phyloP scores from a whole-genome alignment of 768 basidiomycete genomes.

The Pleurotus djamor region DNA sequence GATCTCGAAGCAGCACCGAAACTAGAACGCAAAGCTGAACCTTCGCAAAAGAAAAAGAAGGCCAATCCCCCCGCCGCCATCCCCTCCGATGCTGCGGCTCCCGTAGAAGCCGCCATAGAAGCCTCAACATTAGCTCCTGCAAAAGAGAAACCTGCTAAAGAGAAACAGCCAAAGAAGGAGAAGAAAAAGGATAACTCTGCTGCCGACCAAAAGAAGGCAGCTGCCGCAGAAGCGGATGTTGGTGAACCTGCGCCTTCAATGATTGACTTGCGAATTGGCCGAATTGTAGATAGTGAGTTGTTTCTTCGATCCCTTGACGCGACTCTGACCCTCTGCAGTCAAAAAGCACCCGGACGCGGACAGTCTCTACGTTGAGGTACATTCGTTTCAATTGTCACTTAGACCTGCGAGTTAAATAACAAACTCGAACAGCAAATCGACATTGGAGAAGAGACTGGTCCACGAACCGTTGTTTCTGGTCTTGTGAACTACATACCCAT shows the following conservation, averaged over 20 bases:
- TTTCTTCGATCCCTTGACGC: background rate
- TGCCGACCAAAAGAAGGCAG: constrained; percentile 36
- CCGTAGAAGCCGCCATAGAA: constrained; percentile 9
- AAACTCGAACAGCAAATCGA: constrained; percentile 75
- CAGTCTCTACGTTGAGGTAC: constrained; percentile 90
- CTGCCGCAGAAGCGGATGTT: constrained; percentile 55
- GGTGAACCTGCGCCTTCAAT: constrained; percentile 92
- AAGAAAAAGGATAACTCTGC: constrained; percentile 50
- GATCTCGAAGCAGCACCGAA: constrained; percentile 77
- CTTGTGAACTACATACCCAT: constrained; percentile 96
- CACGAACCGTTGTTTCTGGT: constrained; percentile 95
- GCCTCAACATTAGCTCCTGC: constrained; percentile 4
- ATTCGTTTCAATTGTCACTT: constrained; percentile 11
- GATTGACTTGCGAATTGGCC: constrained; percentile 95
- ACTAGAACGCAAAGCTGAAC: constrained; percentile 67
- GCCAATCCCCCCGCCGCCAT: constrained; percentile 19
- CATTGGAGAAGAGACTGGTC: constrained; percentile 91
- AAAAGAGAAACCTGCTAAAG: constrained; percentile 16
- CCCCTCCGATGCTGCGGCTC: constrained; percentile 24
- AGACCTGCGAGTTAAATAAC: background rate
- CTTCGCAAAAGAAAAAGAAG: constrained; percentile 69
- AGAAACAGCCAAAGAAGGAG: constrained; percentile 45
- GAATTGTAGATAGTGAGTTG: constrained; percentile 81
- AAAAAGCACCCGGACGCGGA: constrained; percentile 97
- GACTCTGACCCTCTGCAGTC: constrained; percentile 42